Base-by-base conservation (phyloP, 768 basidiomycete species). In the Termitomyces sp. region DNA sequence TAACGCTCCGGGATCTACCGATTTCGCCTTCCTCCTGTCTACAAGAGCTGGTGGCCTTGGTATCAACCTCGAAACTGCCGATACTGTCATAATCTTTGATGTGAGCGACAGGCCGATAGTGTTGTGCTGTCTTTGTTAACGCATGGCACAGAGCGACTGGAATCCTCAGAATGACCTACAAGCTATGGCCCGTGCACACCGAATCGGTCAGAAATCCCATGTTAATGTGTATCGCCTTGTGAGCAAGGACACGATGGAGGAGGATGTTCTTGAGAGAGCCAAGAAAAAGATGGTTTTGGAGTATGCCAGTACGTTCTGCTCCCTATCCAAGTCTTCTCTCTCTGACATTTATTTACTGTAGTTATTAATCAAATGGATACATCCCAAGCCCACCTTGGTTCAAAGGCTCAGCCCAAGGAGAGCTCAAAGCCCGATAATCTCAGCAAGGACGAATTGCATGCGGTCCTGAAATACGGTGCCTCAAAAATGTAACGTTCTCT, bases 361-460 rank as follows among this genome's bases (percentile, higher is more conserved):
- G 95, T 99, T 79, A 98, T 99, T 81, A 97, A 98, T 76, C 96
- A 98, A 77, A 97, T 98, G 92, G 97, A 99, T 77, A 99, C 97
- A 24, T 95, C 96, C 45, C 97, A 98, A 66, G 92, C 93, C 46
- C 93, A 98, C 75, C 86, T 99, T 57, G 89, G 93, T 71, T 89
- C 91, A 59, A 94, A 94, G 69, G 82, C 84, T 20, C 74, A 82
- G 35, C 80, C 74, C 59, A 91, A 89, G 70, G 91, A 92, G 55
- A 74, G 83, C 22, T 75, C 81, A 63, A 94, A 93, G 72, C 84
- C 91, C 2, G 90, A 90, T 66, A 90, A 91, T 75, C 77, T 94
- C 64, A 95, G 92, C 76, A 97, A 96, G 77, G 97, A 98, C 67
- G 97, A 99, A 73, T 84, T 99, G 39, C 91, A 92, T 39, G 96